A percentile compares a stretch with the other conserved stretches of the same genome.
These are phyloP conservation scores for Crepidotus sp. DNA, from an alignment of 1,284 basidiomycete species.

Conservation along the genomic window DNA sequence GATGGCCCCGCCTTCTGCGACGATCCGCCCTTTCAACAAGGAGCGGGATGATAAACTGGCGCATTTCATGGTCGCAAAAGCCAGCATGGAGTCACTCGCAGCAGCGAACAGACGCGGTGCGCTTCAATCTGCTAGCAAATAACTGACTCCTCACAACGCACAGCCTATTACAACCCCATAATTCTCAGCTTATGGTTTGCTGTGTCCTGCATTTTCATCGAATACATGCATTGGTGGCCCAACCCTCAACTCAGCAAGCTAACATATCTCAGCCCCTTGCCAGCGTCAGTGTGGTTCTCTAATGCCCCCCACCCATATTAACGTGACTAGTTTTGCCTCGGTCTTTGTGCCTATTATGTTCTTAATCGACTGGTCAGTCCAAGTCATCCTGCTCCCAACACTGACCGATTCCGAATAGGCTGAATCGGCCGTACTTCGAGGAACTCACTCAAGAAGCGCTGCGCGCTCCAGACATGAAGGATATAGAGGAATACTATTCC, in stretches of 20 bases:
- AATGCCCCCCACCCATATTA: background rate
- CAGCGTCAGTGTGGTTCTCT: conserved; percentile 33
- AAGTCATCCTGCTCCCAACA: background rate
- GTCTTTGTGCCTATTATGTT: conserved; percentile 59
- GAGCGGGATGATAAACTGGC: conserved; percentile 47
- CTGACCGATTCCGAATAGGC: conserved; percentile 32
- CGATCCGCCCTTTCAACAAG: conserved; percentile 45
- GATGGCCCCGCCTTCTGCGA: conserved; percentile 27
- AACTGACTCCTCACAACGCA: conserved; percentile 9
- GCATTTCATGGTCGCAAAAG: conserved; percentile 60
- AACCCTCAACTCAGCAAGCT: conserved; percentile 31
- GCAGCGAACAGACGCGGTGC: conserved; percentile 58
- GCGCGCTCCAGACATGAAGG: conserved; percentile 46
- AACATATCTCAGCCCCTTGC: conserved; percentile 51
- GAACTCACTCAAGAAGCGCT: conserved; percentile 43
- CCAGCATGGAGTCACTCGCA: conserved; percentile 63
- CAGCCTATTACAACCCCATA: conserved; percentile 56
- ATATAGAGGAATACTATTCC: conserved; percentile 51
- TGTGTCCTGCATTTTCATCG: conserved; percentile 48
- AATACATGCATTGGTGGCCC: conserved; percentile 62
- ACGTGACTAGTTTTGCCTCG: conserved; percentile 29
- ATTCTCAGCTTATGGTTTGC: conserved; percentile 51
- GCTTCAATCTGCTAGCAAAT: background rate
- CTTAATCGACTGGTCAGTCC: conserved; percentile 58
- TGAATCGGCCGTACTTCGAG: conserved; percentile 65